phyloP scores from a whole-genome alignment of 1,284 basidiomycete genomes.

The Schizopora paradoxa region DNA sequence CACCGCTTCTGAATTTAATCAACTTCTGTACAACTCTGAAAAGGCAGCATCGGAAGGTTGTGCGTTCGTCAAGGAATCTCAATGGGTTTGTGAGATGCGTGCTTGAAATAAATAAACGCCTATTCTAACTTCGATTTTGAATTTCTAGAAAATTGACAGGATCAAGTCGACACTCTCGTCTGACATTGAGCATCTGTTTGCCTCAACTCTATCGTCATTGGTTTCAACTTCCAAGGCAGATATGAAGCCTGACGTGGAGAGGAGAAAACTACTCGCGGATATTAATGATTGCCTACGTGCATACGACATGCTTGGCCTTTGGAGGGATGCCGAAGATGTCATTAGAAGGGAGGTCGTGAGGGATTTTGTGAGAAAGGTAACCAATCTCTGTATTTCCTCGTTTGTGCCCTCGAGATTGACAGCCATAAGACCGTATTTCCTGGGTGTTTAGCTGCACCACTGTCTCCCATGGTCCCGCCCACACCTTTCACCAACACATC shows the following conservation, averaged over 20 bases:
- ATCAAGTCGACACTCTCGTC: constrained; percentile 17
- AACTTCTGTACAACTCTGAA: constrained; percentile 84
- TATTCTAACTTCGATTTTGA: constrained; percentile 12
- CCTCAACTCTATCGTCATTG: constrained; percentile 23
- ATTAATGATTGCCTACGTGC: constrained; percentile 76
- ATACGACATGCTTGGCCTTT: constrained; percentile 77
- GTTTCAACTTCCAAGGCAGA: constrained; percentile 42
- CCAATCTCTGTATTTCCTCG: constrained; percentile 17
- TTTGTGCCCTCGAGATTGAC: constrained; percentile 7
- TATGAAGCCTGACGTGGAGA: constrained; percentile 50
- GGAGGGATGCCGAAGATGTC: constrained; percentile 84
- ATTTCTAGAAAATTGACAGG: constrained; percentile 15
- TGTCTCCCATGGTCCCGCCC: constrained; percentile 69
- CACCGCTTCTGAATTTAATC: constrained; percentile 86
- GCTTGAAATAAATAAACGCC: constrained; percentile 12
- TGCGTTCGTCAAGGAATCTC: constrained; percentile 73
- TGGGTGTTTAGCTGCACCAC: constrained; percentile 60
- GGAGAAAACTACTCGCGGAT: constrained; percentile 55
- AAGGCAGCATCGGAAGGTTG: constrained; percentile 77
- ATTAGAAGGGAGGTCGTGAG: constrained; percentile 66
- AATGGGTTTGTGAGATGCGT: constrained; percentile 66
- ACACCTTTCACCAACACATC: constrained; percentile 50
- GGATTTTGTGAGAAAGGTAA: constrained; percentile 71
- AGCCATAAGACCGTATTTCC: constrained; percentile 58
- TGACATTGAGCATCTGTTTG: constrained; percentile 16